Evolutionary conservation across 2,329 filamentous ascomycete genomes (phyloP).

Genomic region (Fusarium austroafricanum): DNA sequence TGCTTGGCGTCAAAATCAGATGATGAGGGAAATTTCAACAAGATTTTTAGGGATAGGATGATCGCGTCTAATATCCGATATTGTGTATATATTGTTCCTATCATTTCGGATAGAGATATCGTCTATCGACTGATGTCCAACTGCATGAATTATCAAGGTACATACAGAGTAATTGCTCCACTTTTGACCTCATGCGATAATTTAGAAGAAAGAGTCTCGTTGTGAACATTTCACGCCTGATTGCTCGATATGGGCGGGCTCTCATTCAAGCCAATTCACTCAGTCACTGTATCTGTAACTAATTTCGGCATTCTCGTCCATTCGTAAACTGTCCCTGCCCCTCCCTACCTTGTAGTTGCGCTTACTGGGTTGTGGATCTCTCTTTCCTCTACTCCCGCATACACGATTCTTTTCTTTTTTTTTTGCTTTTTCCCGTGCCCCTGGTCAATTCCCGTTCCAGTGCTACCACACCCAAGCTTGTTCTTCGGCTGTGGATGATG

Average conservation of each 20-base stretch:
- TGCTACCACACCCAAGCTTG: constrained; percentile 27
- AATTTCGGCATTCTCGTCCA: not conserved
- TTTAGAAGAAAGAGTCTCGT: constrained; percentile 11
- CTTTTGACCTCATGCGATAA: constrained; percentile 33
- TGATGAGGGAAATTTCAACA: constrained; percentile 18
- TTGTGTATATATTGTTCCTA: constrained; percentile 1
- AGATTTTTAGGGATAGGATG: not conserved
- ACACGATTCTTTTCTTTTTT: constrained; percentile 41
- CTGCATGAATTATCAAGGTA: not conserved
- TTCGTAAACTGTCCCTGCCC: constrained; percentile 4
- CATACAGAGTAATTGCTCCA: constrained; percentile 17
- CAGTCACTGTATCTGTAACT: no score
- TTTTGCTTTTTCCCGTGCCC: constrained; percentile 42
- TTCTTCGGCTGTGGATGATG: not conserved
- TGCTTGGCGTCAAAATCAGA: constrained; percentile 15
- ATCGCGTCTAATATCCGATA: constrained; percentile 4
- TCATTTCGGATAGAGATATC: constrained; percentile 20
- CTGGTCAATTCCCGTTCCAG: constrained; percentile 32
- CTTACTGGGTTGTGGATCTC: constrained; percentile 22
- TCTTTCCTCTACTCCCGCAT: constrained; percentile 37
- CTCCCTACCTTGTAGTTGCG: not conserved
- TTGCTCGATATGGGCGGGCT: not conserved
- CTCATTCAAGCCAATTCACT: not conserved
- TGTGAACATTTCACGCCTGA: constrained; percentile 30
- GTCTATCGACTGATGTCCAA: constrained; percentile 13